A percentile compares a stretch with the other conserved stretches of the same genome.
Evolutionary conservation across 2,329 filamentous ascomycete species (phyloP).

Genomic region (Leptographium wingfieldii): DNA sequence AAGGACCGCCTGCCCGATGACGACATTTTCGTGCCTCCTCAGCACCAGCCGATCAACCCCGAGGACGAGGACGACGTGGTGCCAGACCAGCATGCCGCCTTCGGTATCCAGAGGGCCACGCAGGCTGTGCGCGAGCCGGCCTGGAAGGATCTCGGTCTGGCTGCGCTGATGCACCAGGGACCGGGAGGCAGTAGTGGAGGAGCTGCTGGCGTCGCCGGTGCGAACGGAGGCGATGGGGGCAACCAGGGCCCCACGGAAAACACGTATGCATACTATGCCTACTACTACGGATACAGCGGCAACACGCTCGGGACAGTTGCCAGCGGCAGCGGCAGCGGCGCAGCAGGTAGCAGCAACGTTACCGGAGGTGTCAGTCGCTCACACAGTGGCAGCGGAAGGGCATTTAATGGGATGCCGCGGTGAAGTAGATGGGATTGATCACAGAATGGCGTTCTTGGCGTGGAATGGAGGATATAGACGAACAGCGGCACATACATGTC

Average conservation of each 20-base stretch:
- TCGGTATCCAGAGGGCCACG: constrained; percentile 72
- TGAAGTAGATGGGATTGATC: not conserved
- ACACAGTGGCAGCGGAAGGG: constrained; percentile 1
- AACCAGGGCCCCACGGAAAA: constrained; percentile 9
- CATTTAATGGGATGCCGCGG: constrained; percentile 2
- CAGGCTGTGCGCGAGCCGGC: constrained; percentile 57
- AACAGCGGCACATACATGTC: not conserved
- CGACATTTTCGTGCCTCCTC: constrained; percentile 69
- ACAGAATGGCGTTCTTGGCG: not conserved
- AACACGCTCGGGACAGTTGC: constrained; percentile 3
- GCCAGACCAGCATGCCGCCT: constrained; percentile 77
- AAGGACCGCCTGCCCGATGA: constrained; percentile 59
- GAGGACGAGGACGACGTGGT: constrained; percentile 85
- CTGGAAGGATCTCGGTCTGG: constrained; percentile 70
- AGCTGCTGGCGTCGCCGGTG: constrained; percentile 1
- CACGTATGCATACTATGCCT: constrained; percentile 20
- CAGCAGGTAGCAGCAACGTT: not conserved
- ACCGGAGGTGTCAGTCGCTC: constrained; percentile 8
- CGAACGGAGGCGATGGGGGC: constrained; percentile 11
- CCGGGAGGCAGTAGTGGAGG: constrained; percentile 22
- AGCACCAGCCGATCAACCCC: constrained; percentile 71
- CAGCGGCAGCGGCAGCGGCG: constrained; percentile 8
- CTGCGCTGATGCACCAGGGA: constrained; percentile 54
- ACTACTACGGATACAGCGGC: constrained; percentile 13
- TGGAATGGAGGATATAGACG: not conserved